phyloP scores from a whole-genome alignment of 2,329 filamentous ascomycete species.

The Phyllosticta citribraziliensis region DNA sequence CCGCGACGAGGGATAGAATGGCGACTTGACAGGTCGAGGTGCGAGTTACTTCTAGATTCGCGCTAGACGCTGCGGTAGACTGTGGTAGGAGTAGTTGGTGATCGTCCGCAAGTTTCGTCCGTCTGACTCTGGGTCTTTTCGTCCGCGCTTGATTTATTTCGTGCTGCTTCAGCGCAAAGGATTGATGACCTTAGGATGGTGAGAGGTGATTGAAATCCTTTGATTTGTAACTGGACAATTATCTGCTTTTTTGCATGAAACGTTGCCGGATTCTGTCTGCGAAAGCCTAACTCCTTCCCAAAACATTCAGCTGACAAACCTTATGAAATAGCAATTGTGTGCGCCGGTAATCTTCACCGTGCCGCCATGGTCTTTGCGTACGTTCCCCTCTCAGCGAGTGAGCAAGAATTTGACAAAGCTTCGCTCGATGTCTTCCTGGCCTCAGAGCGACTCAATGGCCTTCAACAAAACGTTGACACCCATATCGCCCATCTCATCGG shows the following conservation, averaged over 20 bases:
- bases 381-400: not conserved
- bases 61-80: not conserved
- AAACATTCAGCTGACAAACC: not conserved
- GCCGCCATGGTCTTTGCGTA: not conserved
- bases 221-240: not conserved
- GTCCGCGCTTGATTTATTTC: not conserved
- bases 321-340: not conserved
- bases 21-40: not conserved
- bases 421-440: not conserved
- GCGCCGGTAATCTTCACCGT: not conserved
- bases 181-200: not conserved
- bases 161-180: not conserved
- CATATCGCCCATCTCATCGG: conserved; percentile 35
- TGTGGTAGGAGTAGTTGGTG: not conserved
- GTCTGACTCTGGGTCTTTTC: not conserved
- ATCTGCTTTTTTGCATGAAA: not conserved
- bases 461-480: conserved; percentile 48
- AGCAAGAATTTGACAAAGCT: not conserved
- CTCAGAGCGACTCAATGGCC: conserved; percentile 39
- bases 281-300: not conserved
- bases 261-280: not conserved
- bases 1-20: not conserved
- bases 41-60: not conserved
- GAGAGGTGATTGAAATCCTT: not conserved
- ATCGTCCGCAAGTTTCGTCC: not conserved